Base-by-base conservation (phyloP, 2,329 filamentous ascomycete species). In the Ceratocystis diversiconidia region DNA sequence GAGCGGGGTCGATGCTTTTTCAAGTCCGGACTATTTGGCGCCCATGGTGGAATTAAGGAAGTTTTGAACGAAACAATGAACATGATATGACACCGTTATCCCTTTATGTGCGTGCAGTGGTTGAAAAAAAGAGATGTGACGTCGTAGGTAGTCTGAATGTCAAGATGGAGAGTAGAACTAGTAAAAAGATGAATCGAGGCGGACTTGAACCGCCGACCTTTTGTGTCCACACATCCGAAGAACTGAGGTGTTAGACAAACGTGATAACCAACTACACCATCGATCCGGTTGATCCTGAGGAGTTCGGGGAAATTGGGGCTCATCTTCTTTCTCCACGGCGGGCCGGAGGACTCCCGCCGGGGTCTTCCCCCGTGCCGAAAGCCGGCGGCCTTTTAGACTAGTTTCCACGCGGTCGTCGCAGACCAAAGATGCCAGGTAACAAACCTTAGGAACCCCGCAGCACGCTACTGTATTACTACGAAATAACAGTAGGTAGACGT, bases 231-330 rank as follows among this genome's bases (percentile, higher is more conserved):
- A n/a, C 8, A 57, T 52, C 48, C 30, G n/a, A 6, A 44, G 17
- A 19, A 10, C 2, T 8, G 48, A 61, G 36, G 15, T 57, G 62
- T 64, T 64, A 64, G 62, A 64, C 62, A 64, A 64, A 64, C 62
- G 62, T 64, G 62, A 64, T 64, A 64, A 64, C 62, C 48, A 64
- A 64, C 62, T 64, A 64, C 63, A 64, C 63, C 63, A 64, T 60
- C 63, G 55, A 41, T 43, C 46, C 50, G 28, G 36, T 4, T 41
- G 2, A 10, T 36, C 3, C 8, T 36, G 32, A 1, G 0, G 8
- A 36, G 0, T 36, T 10, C 3, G 32, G 32, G 32, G 32, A 36
- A 36, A 10, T 36, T 10, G 8, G 32, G 2, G 8, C 8, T 36
- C 2, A 36, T 36, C 1, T 36, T 10, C 32, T 36, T 36, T 36